These are phyloP conservation scores for Dissophora ornata DNA, from an alignment of 192 early-diverging fungal species.

Conservation along the genomic window DNA sequence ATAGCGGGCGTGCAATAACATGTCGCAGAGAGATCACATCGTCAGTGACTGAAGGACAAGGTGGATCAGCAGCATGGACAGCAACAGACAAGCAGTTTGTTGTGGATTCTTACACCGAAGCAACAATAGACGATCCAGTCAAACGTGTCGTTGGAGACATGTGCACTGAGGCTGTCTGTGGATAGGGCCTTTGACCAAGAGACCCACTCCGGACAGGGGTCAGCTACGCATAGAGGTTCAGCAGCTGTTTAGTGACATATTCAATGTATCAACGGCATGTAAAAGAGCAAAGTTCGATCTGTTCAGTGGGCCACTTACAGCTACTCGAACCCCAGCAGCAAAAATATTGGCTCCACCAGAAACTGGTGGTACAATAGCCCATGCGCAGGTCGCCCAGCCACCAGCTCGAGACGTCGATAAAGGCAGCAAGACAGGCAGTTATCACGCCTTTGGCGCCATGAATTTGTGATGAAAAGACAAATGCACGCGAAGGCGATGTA, in stretches of 20 bases:
- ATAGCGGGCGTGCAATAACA: no score
- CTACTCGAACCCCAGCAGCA: constrained; percentile 79
- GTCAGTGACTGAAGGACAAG: no score
- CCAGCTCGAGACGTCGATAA: constrained; percentile 81
- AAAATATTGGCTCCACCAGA: constrained; percentile 79
- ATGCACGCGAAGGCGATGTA: no score
- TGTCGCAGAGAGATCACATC: no score
- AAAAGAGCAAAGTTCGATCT: no score
- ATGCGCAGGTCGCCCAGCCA: constrained; percentile 86
- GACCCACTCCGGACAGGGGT: constrained; percentile 50
- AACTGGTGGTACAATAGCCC: constrained; percentile 82
- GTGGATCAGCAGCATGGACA: no score
- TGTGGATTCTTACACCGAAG: constrained; percentile 54
- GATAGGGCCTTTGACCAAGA: constrained; percentile 48
- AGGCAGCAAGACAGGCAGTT: constrained; percentile 71
- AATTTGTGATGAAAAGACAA: background rate
- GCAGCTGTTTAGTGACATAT: background rate
- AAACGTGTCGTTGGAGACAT: constrained; percentile 50
- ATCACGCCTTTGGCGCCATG: constrained; percentile 40
- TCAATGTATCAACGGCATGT: no score
- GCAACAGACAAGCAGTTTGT: no score
- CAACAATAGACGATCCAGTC: constrained; percentile 53
- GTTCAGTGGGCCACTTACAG: constrained; percentile 34
- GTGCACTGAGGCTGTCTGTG: constrained; percentile 10
- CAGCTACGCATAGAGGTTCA: constrained; percentile 1